Percentiles rank a stretch among this genome's conserved stretches.
Evolutionary conservation across 495 filamentous ascomycete genomes (phyloP).

Genomic region (Xylaria venustula): DNA sequence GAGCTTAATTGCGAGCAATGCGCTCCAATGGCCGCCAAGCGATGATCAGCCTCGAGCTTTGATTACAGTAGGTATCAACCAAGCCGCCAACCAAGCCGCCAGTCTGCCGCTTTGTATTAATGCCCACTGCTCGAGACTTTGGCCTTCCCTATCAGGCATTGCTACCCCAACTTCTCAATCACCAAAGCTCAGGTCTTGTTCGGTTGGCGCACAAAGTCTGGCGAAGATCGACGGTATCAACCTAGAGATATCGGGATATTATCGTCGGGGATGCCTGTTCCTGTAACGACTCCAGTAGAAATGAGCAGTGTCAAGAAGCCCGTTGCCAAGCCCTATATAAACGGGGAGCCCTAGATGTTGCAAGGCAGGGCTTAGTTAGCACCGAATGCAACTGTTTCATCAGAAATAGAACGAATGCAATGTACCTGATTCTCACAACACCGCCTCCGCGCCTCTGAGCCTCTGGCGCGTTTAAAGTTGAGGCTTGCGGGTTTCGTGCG

Average conservation of each 20-base stretch:
- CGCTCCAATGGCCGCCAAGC: conserved; percentile 10
- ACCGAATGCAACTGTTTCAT: conserved; percentile 10
- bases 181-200: neutral
- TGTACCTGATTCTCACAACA: neutral
- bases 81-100: neutral
- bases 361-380: conserved; percentile 1
- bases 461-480: neutral
- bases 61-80: conserved; percentile 4
- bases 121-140: neutral
- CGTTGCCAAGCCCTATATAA: conserved; percentile 1
- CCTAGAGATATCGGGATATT: neutral
- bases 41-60: conserved; percentile 5
- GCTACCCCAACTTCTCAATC: neutral
- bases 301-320: conserved; percentile 8
- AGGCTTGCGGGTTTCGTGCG: neutral
- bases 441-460: neutral
- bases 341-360: neutral
- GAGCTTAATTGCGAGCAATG: conserved; percentile 1
- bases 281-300: conserved; percentile 2
- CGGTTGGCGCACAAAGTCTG: neutral
- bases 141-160: conserved; percentile 7
- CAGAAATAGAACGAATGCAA: conserved; percentile 6
- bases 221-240: conserved; percentile 2
- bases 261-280: neutral
- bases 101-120: neutral